A percentile compares a stretch with the other conserved stretches of the same genome.
phyloP scores from a whole-genome alignment of 1,284 basidiomycete species.

The Mycena sp. region DNA sequence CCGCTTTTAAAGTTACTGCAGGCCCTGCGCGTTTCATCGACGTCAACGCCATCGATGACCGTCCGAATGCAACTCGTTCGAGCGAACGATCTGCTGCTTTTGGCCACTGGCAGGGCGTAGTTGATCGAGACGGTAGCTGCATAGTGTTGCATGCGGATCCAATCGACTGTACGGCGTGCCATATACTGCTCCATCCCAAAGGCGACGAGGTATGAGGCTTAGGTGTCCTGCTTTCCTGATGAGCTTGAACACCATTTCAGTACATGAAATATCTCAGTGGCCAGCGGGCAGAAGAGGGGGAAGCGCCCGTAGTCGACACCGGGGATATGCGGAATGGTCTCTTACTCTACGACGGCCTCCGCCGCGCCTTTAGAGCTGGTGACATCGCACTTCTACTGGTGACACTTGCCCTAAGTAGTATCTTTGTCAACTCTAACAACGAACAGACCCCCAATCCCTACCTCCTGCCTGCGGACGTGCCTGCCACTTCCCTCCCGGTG shows the following conservation, averaged over 20 bases:
- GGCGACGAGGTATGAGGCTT: slow-evolving; percentile 15
- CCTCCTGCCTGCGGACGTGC: no score
- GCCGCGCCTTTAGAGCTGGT: slow-evolving; percentile 7
- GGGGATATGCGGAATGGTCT: slow-evolving; percentile 13
- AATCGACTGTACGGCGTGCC: slow-evolving; percentile 9
- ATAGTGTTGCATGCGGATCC: background rate
- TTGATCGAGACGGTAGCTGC: slow-evolving; percentile 12
- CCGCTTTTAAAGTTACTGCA: background rate
- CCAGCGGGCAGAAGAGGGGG: background rate
- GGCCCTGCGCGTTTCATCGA: slow-evolving; percentile 8
- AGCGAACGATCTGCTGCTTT: background rate
- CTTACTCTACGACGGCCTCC: slow-evolving; percentile 4
- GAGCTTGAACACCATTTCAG: background rate
- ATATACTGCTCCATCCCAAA: slow-evolving; percentile 16
- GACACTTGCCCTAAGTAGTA: background rate
- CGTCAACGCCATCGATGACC: slow-evolving; percentile 15
- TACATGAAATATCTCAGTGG: background rate
- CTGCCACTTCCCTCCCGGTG: no score
- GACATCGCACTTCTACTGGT: slow-evolving; percentile 11
- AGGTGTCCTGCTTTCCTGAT: no score
- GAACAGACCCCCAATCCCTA: background rate
- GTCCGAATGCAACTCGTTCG: slow-evolving; percentile 4
- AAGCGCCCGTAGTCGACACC: background rate
- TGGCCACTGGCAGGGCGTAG: slow-evolving; percentile 4
- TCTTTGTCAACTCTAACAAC: background rate